A percentile compares a stretch with the other conserved stretches of the same genome.
phyloP scores from a whole-genome alignment of 306 rosid species.

The Castanea crenata region DNA sequence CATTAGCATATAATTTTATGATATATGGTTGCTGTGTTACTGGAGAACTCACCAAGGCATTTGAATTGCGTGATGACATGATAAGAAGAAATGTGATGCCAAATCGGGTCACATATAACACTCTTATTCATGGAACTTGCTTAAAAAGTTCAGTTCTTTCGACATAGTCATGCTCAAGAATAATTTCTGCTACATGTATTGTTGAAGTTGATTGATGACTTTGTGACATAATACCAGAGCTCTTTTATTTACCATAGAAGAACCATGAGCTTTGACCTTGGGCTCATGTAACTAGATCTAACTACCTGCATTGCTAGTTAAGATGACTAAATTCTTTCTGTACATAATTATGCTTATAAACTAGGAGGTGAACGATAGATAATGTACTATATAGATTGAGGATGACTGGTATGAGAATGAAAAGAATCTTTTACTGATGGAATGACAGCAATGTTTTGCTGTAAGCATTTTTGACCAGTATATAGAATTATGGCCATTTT shows the following conservation, averaged over 20 bases:
- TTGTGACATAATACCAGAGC: not conserved
- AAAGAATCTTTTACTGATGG: not conserved
- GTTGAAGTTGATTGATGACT: not conserved
- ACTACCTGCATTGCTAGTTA: not conserved
- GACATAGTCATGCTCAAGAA: not conserved
- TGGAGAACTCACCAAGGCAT: conserved; percentile 67
- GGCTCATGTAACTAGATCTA: not conserved
- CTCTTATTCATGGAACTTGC: conserved; percentile 33
- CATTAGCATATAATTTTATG: conserved; percentile 67
- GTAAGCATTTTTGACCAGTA: not conserved
- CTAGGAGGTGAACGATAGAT: not conserved
- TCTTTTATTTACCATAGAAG: not conserved
- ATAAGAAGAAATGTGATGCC: conserved; percentile 61
- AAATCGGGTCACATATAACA: conserved; percentile 31
- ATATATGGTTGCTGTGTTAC: conserved; percentile 81
- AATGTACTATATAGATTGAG: not conserved
- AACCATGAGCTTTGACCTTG: not conserved
- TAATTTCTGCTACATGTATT: not conserved
- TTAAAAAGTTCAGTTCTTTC: conserved; percentile 13
- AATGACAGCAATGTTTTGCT: not conserved
- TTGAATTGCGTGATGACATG: conserved; percentile 88
- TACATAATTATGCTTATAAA: not conserved
- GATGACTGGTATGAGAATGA: not conserved
- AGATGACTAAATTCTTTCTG: conserved; percentile 1
- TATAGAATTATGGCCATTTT: not conserved